Conservation (phyloP, 2,329 filamentous ascomycete species). For the Penicillium thymicola region DNA sequence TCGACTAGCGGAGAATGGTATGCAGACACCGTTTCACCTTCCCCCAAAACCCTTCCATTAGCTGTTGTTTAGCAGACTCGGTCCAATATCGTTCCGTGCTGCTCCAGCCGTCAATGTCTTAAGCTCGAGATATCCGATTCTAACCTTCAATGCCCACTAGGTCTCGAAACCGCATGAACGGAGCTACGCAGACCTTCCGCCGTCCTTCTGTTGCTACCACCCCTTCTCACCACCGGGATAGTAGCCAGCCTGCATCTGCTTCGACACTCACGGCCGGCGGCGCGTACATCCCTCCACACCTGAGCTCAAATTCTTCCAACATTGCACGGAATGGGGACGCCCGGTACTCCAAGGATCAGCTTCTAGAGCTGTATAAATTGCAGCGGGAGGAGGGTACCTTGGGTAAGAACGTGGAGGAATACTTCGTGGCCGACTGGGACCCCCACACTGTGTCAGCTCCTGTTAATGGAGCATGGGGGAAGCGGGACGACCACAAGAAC, state of each 20-base stretch:
- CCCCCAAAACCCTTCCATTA: neutral
- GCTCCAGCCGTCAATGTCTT: constrained; percentile 5
- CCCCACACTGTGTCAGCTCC: constrained; percentile 66
- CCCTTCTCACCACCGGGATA: constrained; percentile 47
- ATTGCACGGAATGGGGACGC: constrained; percentile 53
- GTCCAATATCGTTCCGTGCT: neutral
- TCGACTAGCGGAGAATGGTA: constrained; percentile 68
- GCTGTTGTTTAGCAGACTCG: neutral
- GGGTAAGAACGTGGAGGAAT: constrained; percentile 60
- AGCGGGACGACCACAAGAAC: constrained; percentile 70
- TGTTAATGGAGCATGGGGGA: constrained; percentile 68
- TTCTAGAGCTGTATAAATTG: constrained; percentile 68
- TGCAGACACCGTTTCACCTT: constrained; percentile 31
- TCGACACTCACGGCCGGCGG: constrained; percentile 42
- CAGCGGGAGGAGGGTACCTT: constrained; percentile 54
- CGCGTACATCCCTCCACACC: constrained; percentile 61
- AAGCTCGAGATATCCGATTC: constrained; percentile 13
- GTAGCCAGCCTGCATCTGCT: constrained; percentile 39
- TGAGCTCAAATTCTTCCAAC: constrained; percentile 49
- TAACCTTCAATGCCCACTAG: constrained; percentile 36
- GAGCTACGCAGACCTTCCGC: constrained; percentile 65
- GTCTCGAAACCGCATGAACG: constrained; percentile 61
- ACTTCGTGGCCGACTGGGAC: constrained; percentile 77
- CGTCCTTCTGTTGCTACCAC: constrained; percentile 60
- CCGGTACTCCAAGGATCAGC: constrained; percentile 74